Conservation (phyloP, 495 filamentous ascomycete genomes). For the Penicillium soppii region DNA sequence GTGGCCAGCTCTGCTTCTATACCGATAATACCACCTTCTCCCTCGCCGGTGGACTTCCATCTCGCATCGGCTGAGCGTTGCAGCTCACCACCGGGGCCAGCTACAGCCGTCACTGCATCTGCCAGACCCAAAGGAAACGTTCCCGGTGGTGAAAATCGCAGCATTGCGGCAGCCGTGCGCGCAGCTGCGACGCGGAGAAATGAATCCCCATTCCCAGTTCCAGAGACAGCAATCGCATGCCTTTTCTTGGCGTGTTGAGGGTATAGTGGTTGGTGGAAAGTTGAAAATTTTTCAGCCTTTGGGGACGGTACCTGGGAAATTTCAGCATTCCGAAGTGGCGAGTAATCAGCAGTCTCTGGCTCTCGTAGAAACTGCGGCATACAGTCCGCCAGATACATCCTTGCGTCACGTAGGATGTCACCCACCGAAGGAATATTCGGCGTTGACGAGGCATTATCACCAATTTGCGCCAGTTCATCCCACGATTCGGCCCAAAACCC, state of each 20-base stretch:
- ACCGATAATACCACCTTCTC: constrained; percentile 84
- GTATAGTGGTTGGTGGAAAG: constrained; percentile 3
- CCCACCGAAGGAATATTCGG: not conserved
- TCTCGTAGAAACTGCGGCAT: constrained; percentile 36
- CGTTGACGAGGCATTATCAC: not conserved
- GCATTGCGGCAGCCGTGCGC: constrained; percentile 70
- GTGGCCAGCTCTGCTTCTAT: constrained; percentile 60
- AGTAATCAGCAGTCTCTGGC: constrained; percentile 5
- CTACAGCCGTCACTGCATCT: constrained; percentile 58
- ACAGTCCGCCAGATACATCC: constrained; percentile 47
- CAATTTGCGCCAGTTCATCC: constrained; percentile 38
- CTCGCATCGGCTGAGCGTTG: constrained; percentile 71
- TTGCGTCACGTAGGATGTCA: constrained; percentile 1
- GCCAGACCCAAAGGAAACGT: constrained; percentile 27
- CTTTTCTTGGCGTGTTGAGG: constrained; percentile 1
- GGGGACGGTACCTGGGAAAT: not conserved
- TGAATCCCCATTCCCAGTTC: constrained; percentile 88
- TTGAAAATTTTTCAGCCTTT: constrained; percentile 1
- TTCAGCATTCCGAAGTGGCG: not conserved
- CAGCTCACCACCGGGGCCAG: constrained; percentile 72
- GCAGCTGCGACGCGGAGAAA: constrained; percentile 75
- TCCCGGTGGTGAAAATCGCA: constrained; percentile 55
- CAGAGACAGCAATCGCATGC: constrained; percentile 70
- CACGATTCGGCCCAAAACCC: constrained; percentile 91
- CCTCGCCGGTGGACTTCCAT: constrained; percentile 77